Conservation (phyloP, 2,329 filamentous ascomycete genomes). For the Aspergillus quadrilineatus region DNA sequence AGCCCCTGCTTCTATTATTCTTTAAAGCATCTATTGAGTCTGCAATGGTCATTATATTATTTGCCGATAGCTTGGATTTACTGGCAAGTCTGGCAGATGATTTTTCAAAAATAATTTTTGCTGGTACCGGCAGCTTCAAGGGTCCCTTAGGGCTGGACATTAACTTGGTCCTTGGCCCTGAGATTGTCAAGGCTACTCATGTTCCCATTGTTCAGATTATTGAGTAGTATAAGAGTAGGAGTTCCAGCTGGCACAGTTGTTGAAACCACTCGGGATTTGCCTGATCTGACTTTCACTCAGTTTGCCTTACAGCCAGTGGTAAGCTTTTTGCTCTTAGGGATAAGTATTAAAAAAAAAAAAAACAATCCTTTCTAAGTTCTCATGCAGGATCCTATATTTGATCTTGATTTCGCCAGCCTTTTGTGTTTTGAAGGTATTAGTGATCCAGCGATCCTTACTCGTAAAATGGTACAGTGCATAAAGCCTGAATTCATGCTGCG, state of each 20-base stretch:
- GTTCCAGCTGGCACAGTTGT: not conserved
- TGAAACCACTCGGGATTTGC: not conserved
- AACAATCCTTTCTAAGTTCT: not conserved
- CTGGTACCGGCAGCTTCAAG: conserved; percentile 18
- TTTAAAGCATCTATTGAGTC: conserved; percentile 20
- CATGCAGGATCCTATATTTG: not conserved
- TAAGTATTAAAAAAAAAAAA: too few species aligned
- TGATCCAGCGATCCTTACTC: not conserved
- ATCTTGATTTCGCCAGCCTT: not conserved
- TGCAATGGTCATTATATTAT: conserved; percentile 21
- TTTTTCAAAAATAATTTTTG: not conserved
- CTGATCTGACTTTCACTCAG: not conserved
- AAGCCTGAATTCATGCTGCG: not conserved
- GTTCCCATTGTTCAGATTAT: conserved; percentile 19
- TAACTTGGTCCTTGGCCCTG: conserved; percentile 21
- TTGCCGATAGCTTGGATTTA: conserved; percentile 16
- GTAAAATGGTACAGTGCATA: not conserved
- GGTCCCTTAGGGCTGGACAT: conserved; percentile 25
- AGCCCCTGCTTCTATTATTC: conserved; percentile 20
- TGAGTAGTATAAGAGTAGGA: conserved; percentile 3
- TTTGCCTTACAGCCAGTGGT: not conserved
- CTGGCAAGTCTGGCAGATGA: not conserved
- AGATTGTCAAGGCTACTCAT: conserved; percentile 20
- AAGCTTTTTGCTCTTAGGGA: not conserved
- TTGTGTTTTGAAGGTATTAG: not conserved